Evolutionary conservation across 495 filamentous ascomycete genomes (phyloP).

Genomic region (Tuber borchii): DNA sequence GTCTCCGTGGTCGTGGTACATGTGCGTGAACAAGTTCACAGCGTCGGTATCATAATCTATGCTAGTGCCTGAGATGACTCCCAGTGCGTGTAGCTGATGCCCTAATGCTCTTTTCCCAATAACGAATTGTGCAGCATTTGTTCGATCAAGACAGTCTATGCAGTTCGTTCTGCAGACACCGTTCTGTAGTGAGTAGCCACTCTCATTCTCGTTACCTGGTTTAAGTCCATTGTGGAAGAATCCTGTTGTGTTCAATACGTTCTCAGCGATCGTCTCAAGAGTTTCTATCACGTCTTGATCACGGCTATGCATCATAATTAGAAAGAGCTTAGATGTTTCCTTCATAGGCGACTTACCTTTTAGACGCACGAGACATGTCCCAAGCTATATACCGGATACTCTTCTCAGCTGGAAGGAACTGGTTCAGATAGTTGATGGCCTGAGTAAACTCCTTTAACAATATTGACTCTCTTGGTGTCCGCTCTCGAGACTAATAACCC

Average conservation of each 20-base stretch:
- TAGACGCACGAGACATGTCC: constrained; percentile 96
- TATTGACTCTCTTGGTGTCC: constrained; percentile 88
- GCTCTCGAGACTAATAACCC: constrained; percentile 55
- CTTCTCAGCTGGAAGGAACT: constrained; percentile 75
- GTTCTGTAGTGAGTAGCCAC: constrained; percentile 70
- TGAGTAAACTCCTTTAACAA: constrained; percentile 80
- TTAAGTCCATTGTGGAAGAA: constrained; percentile 83
- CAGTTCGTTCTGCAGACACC: constrained; percentile 93
- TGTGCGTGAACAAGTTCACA: constrained; percentile 91
- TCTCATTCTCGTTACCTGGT: constrained; percentile 45
- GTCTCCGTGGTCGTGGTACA: constrained; percentile 96
- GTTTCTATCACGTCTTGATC: constrained; percentile 93
- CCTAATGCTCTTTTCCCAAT: constrained; percentile 93
- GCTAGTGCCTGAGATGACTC: constrained; percentile 68
- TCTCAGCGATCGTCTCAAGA: constrained; percentile 79
- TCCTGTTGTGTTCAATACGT: constrained; percentile 73
- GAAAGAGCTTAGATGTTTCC: not conserved
- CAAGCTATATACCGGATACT: constrained; percentile 90
- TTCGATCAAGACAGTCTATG: constrained; percentile 93
- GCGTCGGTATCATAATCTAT: constrained; percentile 93
- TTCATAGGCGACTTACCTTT: constrained; percentile 47
- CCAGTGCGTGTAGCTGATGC: constrained; percentile 85
- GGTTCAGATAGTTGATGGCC: constrained; percentile 87
- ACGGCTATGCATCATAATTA: constrained; percentile 49
- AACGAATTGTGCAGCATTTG: constrained; percentile 95